These are phyloP conservation scores for Luvunga scandens DNA, from an alignment of 345 rosid species.

Conservation along the genomic window DNA sequence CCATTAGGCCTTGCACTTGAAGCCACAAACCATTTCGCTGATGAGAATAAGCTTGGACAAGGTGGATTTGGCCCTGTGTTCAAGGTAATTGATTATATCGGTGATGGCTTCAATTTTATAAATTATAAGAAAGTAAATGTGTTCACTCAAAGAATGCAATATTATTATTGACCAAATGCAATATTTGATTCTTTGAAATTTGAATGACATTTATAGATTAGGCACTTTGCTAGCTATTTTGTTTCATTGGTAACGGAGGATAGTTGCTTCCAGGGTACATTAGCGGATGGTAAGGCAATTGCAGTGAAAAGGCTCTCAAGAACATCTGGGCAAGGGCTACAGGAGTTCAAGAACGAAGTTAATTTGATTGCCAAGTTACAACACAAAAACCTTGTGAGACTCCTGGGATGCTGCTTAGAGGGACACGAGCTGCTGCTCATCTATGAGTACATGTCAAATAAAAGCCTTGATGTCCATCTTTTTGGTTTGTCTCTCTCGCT, in stretches of 20 bases:
- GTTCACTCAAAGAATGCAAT: background rate
- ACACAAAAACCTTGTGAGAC: slow-evolving; percentile 27
- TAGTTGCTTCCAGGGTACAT: background rate
- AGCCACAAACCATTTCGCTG: slow-evolving; percentile 27
- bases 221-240: background rate
- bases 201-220: background rate
- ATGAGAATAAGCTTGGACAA: slow-evolving; percentile 39
- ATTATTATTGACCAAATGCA: background rate
- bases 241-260: background rate
- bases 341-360: slow-evolving; percentile 28
- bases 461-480: slow-evolving; percentile 23
- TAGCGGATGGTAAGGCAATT: slow-evolving; percentile 5
- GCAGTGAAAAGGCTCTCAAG: slow-evolving; percentile 18
- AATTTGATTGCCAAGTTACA: slow-evolving; percentile 20
- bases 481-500: slow-evolving; percentile 19
- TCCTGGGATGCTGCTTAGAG: slow-evolving; percentile 27
- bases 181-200: background rate
- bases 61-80: slow-evolving; percentile 46
- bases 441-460: slow-evolving; percentile 29
- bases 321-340: slow-evolving; percentile 23
- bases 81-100: slow-evolving; percentile 23
- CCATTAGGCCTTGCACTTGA: slow-evolving; percentile 9
- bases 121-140: background rate
- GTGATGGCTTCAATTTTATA: background rate
- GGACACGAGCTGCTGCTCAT: slow-evolving; percentile 15